Base-by-base conservation (phyloP, 2,329 filamentous ascomycete genomes). In the Botrytis galanthina region DNA sequence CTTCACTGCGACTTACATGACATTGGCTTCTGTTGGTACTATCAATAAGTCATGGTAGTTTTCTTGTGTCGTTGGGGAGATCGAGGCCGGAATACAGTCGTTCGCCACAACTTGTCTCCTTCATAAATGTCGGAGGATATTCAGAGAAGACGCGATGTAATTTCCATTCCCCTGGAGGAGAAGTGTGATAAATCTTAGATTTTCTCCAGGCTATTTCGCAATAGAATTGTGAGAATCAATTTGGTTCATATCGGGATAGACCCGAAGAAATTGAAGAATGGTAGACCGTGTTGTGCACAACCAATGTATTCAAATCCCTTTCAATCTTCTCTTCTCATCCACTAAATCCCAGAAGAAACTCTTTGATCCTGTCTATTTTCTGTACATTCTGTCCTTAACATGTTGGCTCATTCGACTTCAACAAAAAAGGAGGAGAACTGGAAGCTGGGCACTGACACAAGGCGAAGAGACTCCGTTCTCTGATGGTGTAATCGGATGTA, bases 231-330 rank as follows among this genome's bases (percentile, higher is more conserved):
- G 51, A 54, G 3, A 4, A 54, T 29, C 6, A 7, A 18, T 6
- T 1, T 29, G 14, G 3, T 18, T 18, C 1, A 18, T 29, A 8
- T 29, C 14, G 5, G n/a, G 14, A 18, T 3, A 16, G 8, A 54
- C 5, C 14, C 6, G 51, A n/a, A 2, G 14, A 0, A 12, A 16
- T 54, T 54, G 12, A 6, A 4, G 22, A 29, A 54, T 54, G 26
- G 2, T 8, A 12, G 0, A 2, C 7, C n/a, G 1, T 0, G 2
- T 54, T 16, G 5, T 18, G 5, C 14, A 54, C 51, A n/a, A 54
- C 14, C 51, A 54, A 16, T 14, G 1, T 29, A 16, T 29, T 3
- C 26, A 29, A 54, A 29, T 18, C 51, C 51, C 26, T 54, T n/a
- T 8, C 2, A 54, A 6, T 29, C 2, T 29, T 54, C 1, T 8